Conservation (phyloP, 169 alveolate species). For the Eimeria maxima region DNA sequence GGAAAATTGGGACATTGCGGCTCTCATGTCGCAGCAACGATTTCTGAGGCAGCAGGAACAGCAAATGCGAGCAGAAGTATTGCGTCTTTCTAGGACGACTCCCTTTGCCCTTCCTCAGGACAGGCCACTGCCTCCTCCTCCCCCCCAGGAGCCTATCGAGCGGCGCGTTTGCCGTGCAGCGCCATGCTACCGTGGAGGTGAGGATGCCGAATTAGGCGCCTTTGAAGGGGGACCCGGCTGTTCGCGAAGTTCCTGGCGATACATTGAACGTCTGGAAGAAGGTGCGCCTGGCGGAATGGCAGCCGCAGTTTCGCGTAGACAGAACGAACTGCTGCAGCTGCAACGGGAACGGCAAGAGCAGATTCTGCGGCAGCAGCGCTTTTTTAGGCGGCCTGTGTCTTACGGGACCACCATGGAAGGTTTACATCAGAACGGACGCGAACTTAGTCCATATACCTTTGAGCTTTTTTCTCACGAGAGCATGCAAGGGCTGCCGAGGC, state of each 20-base stretch:
- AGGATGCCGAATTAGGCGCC: neutral
- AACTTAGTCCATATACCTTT: slow-evolving; percentile 55
- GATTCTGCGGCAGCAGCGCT: slow-evolving; percentile 34
- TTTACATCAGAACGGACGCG: neutral
- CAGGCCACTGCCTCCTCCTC: slow-evolving; percentile 69
- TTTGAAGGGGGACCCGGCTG: slow-evolving; percentile 2
- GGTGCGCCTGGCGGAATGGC: slow-evolving; percentile 39
- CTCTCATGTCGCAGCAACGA: slow-evolving; percentile 62
- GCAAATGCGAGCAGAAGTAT: slow-evolving; percentile 46
- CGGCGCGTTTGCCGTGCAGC: slow-evolving; percentile 14
- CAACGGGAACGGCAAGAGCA: slow-evolving; percentile 67
- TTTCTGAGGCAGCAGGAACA: slow-evolving; percentile 59
- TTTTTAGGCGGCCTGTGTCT: neutral
- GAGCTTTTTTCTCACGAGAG: neutral
- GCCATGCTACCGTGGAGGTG: neutral
- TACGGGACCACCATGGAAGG: neutral
- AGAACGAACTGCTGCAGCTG: slow-evolving; percentile 43
- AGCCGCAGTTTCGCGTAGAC: slow-evolving; percentile 54
- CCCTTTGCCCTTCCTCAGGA: slow-evolving; percentile 30
- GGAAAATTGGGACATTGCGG: slow-evolving; percentile 25
- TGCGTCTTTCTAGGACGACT: neutral
- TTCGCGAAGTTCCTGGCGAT: neutral
- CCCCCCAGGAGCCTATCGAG: slow-evolving; percentile 64
- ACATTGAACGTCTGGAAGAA: neutral
- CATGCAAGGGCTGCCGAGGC: neutral